phyloP scores from a whole-genome alignment of 2,329 filamentous ascomycete species.

The Aspergillus puulaauensis region DNA sequence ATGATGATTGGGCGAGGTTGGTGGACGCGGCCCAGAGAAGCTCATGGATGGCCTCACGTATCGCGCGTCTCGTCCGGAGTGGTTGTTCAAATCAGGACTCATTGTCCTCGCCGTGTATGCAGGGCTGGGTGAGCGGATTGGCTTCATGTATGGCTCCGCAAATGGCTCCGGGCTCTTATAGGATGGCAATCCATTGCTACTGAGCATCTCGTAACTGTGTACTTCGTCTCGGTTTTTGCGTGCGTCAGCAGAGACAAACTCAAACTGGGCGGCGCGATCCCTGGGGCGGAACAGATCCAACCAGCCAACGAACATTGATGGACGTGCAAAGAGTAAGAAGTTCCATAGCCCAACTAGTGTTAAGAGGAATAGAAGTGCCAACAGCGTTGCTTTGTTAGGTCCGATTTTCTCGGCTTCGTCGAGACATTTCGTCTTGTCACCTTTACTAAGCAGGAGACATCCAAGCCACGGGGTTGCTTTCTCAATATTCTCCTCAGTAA shows the following conservation, averaged over 20 bases:
- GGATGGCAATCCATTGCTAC: constrained; percentile 17
- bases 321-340: constrained; percentile 75
- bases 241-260: constrained; percentile 89
- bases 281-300: constrained; percentile 58
- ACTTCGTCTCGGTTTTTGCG: constrained; percentile 62
- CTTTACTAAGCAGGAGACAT: constrained; percentile 63
- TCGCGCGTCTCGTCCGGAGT: constrained; percentile 45
- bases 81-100: constrained; percentile 17
- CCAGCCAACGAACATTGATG: constrained; percentile 87
- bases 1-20: constrained; percentile 25
- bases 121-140: constrained; percentile 21
- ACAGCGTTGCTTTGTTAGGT: constrained; percentile 72
- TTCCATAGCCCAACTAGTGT: constrained; percentile 85
- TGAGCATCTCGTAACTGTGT: constrained; percentile 79
- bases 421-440: constrained; percentile 68
- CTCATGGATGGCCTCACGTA: constrained; percentile 50
- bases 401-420: constrained; percentile 60
- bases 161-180: constrained; percentile 36
- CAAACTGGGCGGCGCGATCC: constrained; percentile 55
- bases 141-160: constrained; percentile 28
- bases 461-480: constrained; percentile 65
- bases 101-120: constrained; percentile 14
- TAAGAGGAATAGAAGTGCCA: constrained; percentile 79
- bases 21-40: constrained; percentile 49
- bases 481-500: constrained; percentile 54